Evolutionary conservation across 495 filamentous ascomycete genomes (phyloP), one percentile per base, ranked within the genome.

Genomic region (Talaromyces nanjingensis): DNA sequence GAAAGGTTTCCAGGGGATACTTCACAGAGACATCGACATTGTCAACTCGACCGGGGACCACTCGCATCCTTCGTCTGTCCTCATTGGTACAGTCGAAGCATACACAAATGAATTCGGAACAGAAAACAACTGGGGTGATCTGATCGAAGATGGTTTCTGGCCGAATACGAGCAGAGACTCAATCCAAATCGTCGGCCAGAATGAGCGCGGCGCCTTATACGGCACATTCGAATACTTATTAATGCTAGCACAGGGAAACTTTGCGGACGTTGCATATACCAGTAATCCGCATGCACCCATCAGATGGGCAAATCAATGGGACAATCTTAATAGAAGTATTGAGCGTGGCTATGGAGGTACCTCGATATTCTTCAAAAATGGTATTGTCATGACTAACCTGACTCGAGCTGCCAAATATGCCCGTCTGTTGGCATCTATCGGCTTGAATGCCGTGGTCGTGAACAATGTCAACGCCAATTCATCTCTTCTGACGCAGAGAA

Each of bases 381-480:
- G 83, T 34, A 60, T 63, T 6, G 72, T 86, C 16, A 68, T 81
- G 16, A 68, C 80, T 6, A 81, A 91, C 67, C 72, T 87, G 57
- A 84, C 81, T 7, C 83, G 86, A 1, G 83, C 78, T 0, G 67
- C 74, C 2, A 76, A 88, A 69, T 90, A 90, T 69, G 88, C 84
- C 1, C 86, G 87, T 6, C 75, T 91, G 4, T 71, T 90, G n/a
- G 79, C 87, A 20, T 90, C 87, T 0, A 80, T 89, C 37, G 74
- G 83, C 27, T 73, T 91, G 68, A 90, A 91, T 65, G 86, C 75
- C 3, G 74, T 88, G 29, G 68, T 89, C 2, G 80, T 88, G 69
- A 90, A 91, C 74, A 90, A 90, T 59, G 87, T 90, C 66, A 91
- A 90, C 68, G 86, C 88, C n/a, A 86, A 89, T 65, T 74, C 82